Percentiles rank a stretch among this genome's conserved stretches.
These are phyloP conservation scores for Trametes elegans DNA, from an alignment of 768 basidiomycete genomes.

Conservation along the genomic window DNA sequence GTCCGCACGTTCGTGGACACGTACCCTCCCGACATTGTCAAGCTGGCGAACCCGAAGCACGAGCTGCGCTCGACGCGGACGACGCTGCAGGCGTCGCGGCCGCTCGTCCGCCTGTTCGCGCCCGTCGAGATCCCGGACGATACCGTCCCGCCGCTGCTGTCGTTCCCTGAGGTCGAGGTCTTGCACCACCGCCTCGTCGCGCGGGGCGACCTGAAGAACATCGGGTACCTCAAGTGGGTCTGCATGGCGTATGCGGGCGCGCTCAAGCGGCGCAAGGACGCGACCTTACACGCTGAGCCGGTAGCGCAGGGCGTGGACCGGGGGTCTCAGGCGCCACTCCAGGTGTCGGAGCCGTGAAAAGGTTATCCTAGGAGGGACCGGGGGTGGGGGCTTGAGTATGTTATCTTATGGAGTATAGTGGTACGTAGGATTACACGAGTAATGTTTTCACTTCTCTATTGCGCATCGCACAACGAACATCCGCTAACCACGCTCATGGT, in stretches of 20 bases:
- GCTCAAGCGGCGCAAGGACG: slow-evolving; percentile 58
- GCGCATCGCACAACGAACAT: too few species aligned
- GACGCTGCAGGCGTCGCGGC: slow-evolving; percentile 49
- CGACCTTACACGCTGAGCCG: slow-evolving; percentile 33
- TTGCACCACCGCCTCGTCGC: slow-evolving; percentile 73
- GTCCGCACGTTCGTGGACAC: slow-evolving; percentile 59
- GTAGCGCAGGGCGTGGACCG: neutral
- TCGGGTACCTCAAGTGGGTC: slow-evolving; percentile 71
- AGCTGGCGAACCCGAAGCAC: slow-evolving; percentile 38
- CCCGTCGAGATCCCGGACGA: slow-evolving; percentile 66
- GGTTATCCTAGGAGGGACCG: neutral
- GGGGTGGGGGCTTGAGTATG: neutral
- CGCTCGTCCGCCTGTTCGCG: slow-evolving; percentile 70
- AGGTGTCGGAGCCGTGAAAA: neutral
- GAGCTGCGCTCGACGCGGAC: slow-evolving; percentile 59
- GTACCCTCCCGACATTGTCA: slow-evolving; percentile 57
- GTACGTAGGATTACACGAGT: neutral
- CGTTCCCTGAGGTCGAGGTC: slow-evolving; percentile 74
- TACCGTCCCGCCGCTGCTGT: slow-evolving; percentile 73
- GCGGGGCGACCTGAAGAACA: slow-evolving; percentile 31
- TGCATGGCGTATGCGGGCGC: slow-evolving; percentile 72
- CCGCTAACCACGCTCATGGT: too few species aligned
- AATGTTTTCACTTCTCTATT: neutral
- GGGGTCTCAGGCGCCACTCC: too few species aligned
- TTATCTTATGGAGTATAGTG: neutral